A percentile compares a stretch with the other conserved stretches of the same genome.
phyloP scores from a whole-genome alignment of 1,139 yeast species.

The Suhomyces bolitotheri region DNA sequence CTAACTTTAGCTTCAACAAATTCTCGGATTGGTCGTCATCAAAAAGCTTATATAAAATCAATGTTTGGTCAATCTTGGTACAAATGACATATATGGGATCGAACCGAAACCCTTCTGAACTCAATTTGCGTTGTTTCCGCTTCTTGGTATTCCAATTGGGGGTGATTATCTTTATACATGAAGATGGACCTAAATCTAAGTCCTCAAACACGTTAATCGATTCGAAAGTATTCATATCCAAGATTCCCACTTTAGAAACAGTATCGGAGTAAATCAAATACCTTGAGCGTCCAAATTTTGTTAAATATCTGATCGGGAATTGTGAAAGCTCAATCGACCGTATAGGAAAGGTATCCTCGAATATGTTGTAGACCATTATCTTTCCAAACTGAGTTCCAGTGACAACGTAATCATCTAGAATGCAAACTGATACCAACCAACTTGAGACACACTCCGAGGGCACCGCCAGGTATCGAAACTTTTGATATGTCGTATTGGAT shows the following conservation, averaged over 20 bases:
- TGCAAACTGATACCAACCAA: constrained; percentile 27
- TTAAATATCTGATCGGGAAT: constrained; percentile 28
- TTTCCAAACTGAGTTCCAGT: constrained; percentile 41
- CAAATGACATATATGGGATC: constrained; percentile 28
- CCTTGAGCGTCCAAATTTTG: constrained; percentile 21
- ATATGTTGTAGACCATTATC: constrained; percentile 24
- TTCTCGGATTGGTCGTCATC: constrained; percentile 21
- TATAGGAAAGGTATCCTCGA: constrained; percentile 18
- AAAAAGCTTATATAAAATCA: constrained; percentile 27
- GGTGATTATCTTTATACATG: constrained; percentile 18
- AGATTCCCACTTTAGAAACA: constrained; percentile 34
- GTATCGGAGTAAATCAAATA: constrained; percentile 32
- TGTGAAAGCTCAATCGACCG: constrained; percentile 26
- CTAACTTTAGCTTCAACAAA: constrained; percentile 15
- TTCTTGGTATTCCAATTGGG: constrained; percentile 7
- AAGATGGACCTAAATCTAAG: constrained; percentile 32
- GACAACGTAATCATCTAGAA: constrained; percentile 20
- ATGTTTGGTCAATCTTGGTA: constrained; percentile 25
- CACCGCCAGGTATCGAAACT: constrained; percentile 21
- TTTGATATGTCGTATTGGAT: constrained; percentile 19
- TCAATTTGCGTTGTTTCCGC: constrained; percentile 8
- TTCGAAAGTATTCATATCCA: constrained; percentile 23
- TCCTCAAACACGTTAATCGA: constrained; percentile 23
- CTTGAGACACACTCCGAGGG: constrained; percentile 23
- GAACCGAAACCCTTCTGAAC: constrained; percentile 15